Base-by-base conservation (phyloP, 768 basidiomycete genomes). In the Psilocybe subaeruginosa region DNA sequence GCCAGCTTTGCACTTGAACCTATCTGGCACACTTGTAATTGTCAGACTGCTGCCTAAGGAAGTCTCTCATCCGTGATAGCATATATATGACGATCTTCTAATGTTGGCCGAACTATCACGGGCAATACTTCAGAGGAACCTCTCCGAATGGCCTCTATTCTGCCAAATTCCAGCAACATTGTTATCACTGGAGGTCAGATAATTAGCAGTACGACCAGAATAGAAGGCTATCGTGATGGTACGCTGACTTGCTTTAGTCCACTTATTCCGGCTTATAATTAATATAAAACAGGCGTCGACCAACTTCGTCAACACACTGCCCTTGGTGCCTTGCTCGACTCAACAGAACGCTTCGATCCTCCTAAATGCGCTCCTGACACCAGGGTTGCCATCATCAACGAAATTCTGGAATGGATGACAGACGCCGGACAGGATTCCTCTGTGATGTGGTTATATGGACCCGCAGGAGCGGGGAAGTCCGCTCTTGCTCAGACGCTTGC, bases 381-480 rank as follows among this genome's bases (percentile, higher is more conserved):
- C 11, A 61, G 64, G 12, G 46, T 41, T 6, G 56, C 53, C 12
- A 60, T 62, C n/a, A 47, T 62, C 14, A 48, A 63, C 46, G 51
- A 54, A 31, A 55, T 65, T 7, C 52, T 60, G 62, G 56, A 60
- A 8, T 68, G 67, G 64, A 54, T 68, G 12, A 6, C 27, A 27
- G 39, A 63, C 3, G 56, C 48, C 33, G 35, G 37, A 11, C 35
- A 58, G 16, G 45, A 31, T 4, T 39, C 60, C 0, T 62, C 56
- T 11, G 53, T 68, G 39, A 33, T 64, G 46, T 66, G 62, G 67
- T 47, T 68, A 6, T 59, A 66, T 45, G 67, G 64, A 12, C 64
- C 67, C 19, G 67, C 67, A 4, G 63, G 63, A 12, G 52, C 62
- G n/a, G 67, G 67, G 33, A 68, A 68, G 54, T 68, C 64, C 7